Percentiles rank a stretch among this genome's conserved stretches.
Evolutionary conservation across 2,329 filamentous ascomycete genomes (phyloP).

Genomic region (Fusarium marasasianum): DNA sequence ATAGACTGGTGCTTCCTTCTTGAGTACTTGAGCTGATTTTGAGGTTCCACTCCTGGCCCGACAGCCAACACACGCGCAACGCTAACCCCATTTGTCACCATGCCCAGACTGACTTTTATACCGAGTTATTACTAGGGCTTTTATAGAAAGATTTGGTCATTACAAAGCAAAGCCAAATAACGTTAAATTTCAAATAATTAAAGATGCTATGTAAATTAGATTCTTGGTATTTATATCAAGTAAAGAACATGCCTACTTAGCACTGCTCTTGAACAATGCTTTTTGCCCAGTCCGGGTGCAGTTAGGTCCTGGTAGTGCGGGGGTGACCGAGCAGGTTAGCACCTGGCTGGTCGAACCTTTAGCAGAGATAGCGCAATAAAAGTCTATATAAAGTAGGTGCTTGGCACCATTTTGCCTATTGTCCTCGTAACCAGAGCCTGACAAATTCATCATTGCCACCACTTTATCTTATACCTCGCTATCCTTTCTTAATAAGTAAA

Average conservation of each 20-base stretch:
- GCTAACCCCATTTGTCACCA: not conserved
- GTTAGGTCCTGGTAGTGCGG: too few species aligned
- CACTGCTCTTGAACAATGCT: too few species aligned
- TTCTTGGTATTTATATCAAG: too few species aligned
- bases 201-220: too few species aligned
- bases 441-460: not conserved
- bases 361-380: not conserved
- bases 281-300: too few species aligned
- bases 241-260: too few species aligned
- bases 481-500: not conserved
- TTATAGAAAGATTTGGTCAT: not conserved
- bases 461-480: not conserved
- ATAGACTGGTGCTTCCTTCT: not conserved
- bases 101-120: not conserved
- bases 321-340: not conserved
- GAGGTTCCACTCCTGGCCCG: not conserved
- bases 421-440: not conserved
- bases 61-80: not conserved
- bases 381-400: not conserved
- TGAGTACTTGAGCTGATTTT: not conserved
- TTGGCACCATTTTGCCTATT: not conserved
- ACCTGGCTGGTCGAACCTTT: not conserved
- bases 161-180: not conserved
- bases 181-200: fast-evolving
- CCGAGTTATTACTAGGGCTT: not conserved